phyloP scores from a whole-genome alignment of 176 grass and related monocot species.

The Cenchrus americanus region DNA sequence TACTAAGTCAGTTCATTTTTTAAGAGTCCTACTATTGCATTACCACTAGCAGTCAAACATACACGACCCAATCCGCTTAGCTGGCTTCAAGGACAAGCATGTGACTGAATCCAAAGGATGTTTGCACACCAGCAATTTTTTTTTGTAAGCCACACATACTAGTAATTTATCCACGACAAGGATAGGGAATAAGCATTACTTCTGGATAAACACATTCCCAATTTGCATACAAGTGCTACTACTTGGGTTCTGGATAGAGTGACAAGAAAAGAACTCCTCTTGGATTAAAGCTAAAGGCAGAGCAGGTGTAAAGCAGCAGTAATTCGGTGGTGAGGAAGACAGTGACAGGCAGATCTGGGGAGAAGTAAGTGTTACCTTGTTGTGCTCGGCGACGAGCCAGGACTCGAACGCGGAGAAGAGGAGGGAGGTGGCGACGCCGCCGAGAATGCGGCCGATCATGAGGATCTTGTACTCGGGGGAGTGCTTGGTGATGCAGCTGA shows the following conservation, averaged over 20 bases:
- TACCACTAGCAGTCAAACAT: conserved; percentile 34
- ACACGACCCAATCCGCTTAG: neutral
- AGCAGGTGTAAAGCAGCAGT: conserved; percentile 27
- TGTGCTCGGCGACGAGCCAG: conserved; percentile 98
- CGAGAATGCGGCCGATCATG: conserved; percentile 83
- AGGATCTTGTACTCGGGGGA: conserved; percentile 83
- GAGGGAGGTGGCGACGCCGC: conserved; percentile 80
- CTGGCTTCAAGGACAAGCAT: conserved; percentile 39
- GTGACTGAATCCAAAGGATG: conserved; percentile 9
- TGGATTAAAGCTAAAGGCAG: conserved; percentile 53
- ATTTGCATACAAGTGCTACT: neutral
- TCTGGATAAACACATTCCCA: conserved; percentile 4
- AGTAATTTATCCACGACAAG: conserved; percentile 44
- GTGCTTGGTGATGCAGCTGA: conserved; percentile 98
- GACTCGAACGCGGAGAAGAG: conserved; percentile 99
- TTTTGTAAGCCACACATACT: no score
- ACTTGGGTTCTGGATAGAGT: neutral
- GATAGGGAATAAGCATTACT: conserved; percentile 10
- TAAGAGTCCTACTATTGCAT: neutral
- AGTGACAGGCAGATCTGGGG: conserved; percentile 34
- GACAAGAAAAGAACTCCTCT: conserved; percentile 14
- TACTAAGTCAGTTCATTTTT: conserved; percentile 2
- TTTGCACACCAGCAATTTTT: neutral
- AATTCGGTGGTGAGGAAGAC: conserved; percentile 10
- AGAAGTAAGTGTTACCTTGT: conserved; percentile 61